A percentile compares a stretch with the other conserved stretches of the same genome.
Evolutionary conservation across 2,329 filamentous ascomycete species (phyloP).

Genomic region (Arthroderma sp.): DNA sequence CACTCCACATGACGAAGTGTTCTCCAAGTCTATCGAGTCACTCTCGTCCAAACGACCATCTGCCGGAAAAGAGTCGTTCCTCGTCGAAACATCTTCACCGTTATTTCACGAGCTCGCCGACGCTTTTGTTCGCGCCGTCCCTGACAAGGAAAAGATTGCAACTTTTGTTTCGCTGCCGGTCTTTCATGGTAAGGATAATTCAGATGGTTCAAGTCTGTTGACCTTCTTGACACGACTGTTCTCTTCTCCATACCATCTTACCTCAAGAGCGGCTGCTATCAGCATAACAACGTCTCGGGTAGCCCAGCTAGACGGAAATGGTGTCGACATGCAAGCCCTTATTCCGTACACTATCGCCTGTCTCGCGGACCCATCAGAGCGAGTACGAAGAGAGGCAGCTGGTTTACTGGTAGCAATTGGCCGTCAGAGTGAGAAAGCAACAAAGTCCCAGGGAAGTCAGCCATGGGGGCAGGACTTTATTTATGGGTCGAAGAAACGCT

Average conservation of each 20-base stretch:
- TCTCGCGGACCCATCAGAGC: constrained; percentile 60
- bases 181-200: constrained; percentile 30
- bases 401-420: constrained; percentile 49
- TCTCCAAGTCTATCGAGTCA: constrained; percentile 22
- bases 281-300: constrained; percentile 49
- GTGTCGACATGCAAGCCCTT: constrained; percentile 59
- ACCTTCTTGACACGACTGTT: constrained; percentile 66
- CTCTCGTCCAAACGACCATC: constrained; percentile 16
- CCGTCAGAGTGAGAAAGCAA: constrained; percentile 31
- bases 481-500: constrained; percentile 46
- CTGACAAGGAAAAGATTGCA: constrained; percentile 19
- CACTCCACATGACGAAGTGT: constrained; percentile 17
- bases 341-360: constrained; percentile 70
- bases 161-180: constrained; percentile 26
- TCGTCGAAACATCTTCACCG: constrained; percentile 20
- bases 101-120: constrained; percentile 27
- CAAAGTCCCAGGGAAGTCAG: constrained; percentile 14
- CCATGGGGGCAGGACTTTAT: constrained; percentile 51
- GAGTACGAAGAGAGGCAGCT: constrained; percentile 63
- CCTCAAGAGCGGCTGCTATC: constrained; percentile 57
- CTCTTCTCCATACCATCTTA: constrained; percentile 56
- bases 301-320: constrained; percentile 35
- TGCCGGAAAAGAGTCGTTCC: constrained; percentile 24
- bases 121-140: constrained; percentile 23
- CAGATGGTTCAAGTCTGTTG: constrained; percentile 53